Conservation (phyloP, 371 early-diverging fungal genomes). For the Scutellospora calospora region DNA sequence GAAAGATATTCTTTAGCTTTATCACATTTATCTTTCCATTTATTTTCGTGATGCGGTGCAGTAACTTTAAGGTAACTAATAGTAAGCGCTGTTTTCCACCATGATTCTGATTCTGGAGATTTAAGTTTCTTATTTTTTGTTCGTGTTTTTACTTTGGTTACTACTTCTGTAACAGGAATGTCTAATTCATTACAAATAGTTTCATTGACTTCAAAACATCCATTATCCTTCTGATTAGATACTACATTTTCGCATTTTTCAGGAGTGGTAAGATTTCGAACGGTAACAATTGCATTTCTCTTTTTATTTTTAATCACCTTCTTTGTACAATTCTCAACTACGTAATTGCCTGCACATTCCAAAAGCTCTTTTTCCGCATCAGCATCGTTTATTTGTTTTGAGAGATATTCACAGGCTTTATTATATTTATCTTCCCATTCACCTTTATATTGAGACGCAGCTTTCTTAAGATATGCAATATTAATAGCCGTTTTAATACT, state of each 20-base stretch:
- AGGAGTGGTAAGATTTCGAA: neutral
- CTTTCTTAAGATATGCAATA: slow-evolving; percentile 3
- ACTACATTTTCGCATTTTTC: neutral
- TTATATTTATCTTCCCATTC: slow-evolving; percentile 9
- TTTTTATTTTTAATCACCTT: neutral
- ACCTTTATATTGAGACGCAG: neutral
- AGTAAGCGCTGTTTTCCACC: slow-evolving; percentile 28
- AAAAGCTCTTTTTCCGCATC: slow-evolving; percentile 1
- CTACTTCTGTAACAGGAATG: neutral
- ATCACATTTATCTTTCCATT: neutral
- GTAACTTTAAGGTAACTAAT: neutral
- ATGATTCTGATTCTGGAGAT: neutral
- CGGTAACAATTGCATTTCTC: neutral
- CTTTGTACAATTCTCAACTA: slow-evolving; percentile 22
- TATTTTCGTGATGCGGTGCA: neutral
- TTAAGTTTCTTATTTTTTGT: neutral
- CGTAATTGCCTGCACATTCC: neutral
- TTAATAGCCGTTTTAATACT: neutral
- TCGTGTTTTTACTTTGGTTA: neutral
- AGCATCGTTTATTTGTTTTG: neutral
- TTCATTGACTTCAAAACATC: slow-evolving; percentile 25
- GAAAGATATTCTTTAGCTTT: neutral
- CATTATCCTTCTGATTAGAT: neutral
- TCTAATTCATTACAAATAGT: neutral
- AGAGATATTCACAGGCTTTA: slow-evolving; percentile 9